A percentile compares a stretch with the other conserved stretches of the same genome.
Conservation (phyloP, 2,329 filamentous ascomycete species). For the Ophiostoma himal-ulmi region DNA sequence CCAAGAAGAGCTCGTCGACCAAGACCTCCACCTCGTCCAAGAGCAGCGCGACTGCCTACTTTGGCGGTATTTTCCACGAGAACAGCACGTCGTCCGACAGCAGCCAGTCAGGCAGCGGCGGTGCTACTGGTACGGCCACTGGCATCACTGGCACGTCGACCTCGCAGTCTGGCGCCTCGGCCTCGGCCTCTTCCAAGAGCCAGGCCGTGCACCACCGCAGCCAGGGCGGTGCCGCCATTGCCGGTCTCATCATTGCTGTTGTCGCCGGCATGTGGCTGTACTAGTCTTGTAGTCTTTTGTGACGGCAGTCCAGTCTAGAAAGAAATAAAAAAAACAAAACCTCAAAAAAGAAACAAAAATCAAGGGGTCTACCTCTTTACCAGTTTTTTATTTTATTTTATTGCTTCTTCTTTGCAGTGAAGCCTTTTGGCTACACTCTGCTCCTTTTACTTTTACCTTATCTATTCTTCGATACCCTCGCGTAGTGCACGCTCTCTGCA, state of each 20-base stretch:
- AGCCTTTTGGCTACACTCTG: background rate
- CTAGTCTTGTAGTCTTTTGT: slow-evolving; percentile 32
- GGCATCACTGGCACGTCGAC: slow-evolving; percentile 10
- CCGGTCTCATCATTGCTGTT: slow-evolving; percentile 51
- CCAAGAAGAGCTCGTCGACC: slow-evolving; percentile 28
- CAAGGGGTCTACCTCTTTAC: background rate
- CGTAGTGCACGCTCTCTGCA: background rate
- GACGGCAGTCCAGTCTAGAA: background rate
- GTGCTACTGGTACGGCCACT: slow-evolving; percentile 17
- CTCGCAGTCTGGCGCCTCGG: slow-evolving; percentile 21
- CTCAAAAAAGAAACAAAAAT: slow-evolving; percentile 11
- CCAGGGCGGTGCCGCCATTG: slow-evolving; percentile 47
- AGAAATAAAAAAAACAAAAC: slow-evolving; percentile 12
- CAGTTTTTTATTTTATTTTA: too few species aligned
- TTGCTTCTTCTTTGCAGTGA: background rate
- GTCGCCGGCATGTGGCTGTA: slow-evolving; percentile 48
- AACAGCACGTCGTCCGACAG: slow-evolving; percentile 33
- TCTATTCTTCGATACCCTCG: background rate
- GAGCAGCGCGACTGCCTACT: slow-evolving; percentile 29
- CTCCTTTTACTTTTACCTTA: slow-evolving; percentile 14
- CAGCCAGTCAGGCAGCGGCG: slow-evolving; percentile 6
- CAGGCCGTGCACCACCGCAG: slow-evolving; percentile 39
- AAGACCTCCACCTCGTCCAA: slow-evolving; percentile 28
- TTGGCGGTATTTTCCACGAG: slow-evolving; percentile 48
- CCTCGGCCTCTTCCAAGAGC: slow-evolving; percentile 32